Evolutionary conservation across 202 grass and related monocot genomes (phyloP).

Genomic region (Panicum hallii): DNA sequence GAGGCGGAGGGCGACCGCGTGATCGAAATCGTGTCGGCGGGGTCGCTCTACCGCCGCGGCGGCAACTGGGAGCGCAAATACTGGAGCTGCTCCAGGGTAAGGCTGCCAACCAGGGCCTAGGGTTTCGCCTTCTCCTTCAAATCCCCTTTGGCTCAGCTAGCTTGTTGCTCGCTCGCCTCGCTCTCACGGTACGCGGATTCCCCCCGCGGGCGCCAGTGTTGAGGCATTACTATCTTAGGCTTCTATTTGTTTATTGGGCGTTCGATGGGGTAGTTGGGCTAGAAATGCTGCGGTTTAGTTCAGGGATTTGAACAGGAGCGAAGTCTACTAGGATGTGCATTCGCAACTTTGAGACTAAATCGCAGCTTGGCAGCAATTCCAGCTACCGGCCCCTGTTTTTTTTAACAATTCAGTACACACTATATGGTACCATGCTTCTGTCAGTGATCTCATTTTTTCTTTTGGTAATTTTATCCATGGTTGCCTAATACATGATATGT

Average conservation of each 20-base stretch:
- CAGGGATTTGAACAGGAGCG: background rate
- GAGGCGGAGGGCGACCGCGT: conserved; percentile 48
- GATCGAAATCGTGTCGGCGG: conserved; percentile 74
- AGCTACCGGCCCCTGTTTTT: background rate
- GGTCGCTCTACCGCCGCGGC: conserved; percentile 59
- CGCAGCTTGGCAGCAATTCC: background rate
- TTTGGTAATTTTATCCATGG: background rate
- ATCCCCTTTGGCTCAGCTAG: background rate
- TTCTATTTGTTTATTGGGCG: background rate
- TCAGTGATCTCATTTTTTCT: background rate
- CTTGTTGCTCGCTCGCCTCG: background rate
- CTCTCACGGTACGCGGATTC: background rate
- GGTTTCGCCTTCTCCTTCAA: conserved; percentile 28
- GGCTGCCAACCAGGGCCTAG: conserved; percentile 22
- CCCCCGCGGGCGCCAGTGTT: background rate
- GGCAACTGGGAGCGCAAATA: conserved; percentile 82
- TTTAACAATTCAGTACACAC: background rate
- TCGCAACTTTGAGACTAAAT: background rate
- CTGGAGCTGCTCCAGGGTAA: conserved; percentile 95
- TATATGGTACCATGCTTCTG: background rate
- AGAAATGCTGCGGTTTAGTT: background rate
- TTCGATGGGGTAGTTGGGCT: background rate
- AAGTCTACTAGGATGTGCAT: background rate
- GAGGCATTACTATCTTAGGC: background rate
- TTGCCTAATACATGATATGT: conserved; percentile 17